These are phyloP conservation scores for Myriosclerotinia curreyana DNA, from an alignment of 2,329 filamentous ascomycete genomes.

Conservation along the genomic window DNA sequence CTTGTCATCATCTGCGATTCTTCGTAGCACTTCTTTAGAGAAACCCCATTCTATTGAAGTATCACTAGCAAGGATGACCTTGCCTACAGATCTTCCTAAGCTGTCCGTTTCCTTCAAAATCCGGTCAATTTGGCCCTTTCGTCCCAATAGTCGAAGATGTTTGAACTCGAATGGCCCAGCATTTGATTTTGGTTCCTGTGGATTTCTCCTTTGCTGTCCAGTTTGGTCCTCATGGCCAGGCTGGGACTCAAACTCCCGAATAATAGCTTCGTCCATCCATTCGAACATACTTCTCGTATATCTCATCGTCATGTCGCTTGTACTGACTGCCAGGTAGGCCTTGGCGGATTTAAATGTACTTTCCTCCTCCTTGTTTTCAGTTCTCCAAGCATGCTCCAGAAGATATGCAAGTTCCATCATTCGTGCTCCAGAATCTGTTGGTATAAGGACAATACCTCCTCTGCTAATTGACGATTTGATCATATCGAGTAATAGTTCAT, in stretches of 20 bases:
- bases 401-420: slow-evolving; percentile 90
- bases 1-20: slow-evolving; percentile 69
- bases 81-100: slow-evolving; percentile 47
- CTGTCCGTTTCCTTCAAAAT: slow-evolving; percentile 51
- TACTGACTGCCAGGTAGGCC: slow-evolving; percentile 82
- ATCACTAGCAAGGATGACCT: slow-evolving; percentile 89
- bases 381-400: slow-evolving; percentile 86
- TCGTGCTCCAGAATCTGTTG: slow-evolving; percentile 91
- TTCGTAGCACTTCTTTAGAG: slow-evolving; percentile 73
- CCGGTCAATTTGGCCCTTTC: slow-evolving; percentile 73
- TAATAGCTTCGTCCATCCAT: slow-evolving; percentile 97
- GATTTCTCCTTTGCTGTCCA: slow-evolving; percentile 45
- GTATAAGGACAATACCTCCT: slow-evolving; percentile 88
- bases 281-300: slow-evolving; percentile 95
- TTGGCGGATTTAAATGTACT: slow-evolving; percentile 53
- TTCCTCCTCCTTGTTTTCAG: slow-evolving; percentile 53
- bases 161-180: slow-evolving; percentile 86
- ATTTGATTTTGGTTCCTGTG: slow-evolving; percentile 50
- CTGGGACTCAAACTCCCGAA: slow-evolving; percentile 82
- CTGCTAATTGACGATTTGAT: slow-evolving; percentile 74
- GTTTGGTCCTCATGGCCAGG: slow-evolving; percentile 34
- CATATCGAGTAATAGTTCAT: slow-evolving; percentile 80
- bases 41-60: slow-evolving; percentile 92
- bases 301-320: slow-evolving; percentile 82
- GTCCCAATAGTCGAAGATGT: slow-evolving; percentile 78